Base-by-base conservation (phyloP, 768 basidiomycete genomes). In the Asterophora parasitica region DNA sequence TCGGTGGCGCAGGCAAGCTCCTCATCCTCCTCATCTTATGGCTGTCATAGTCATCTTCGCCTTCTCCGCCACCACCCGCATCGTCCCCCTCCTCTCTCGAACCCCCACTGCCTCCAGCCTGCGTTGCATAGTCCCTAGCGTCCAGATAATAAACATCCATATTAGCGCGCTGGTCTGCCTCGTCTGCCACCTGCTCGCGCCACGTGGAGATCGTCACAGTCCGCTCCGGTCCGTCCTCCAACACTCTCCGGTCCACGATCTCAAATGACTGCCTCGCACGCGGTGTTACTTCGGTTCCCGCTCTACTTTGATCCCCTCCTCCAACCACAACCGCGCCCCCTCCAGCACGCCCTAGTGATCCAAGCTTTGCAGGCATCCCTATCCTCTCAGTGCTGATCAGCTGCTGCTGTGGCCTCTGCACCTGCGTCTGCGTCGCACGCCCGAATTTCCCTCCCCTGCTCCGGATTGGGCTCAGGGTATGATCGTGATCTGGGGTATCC, bases 161-260 rank as follows among this genome's bases (percentile, higher is more conserved):
- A 40, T 71, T 72, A 5, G 67, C 67, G 28, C 65, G 61, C 27
- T 60, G 54, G 35, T 60, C 63, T 8, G 64, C 60, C 44, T 73
- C 69, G 44, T 67, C 61, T 4, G 74, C 72, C 0, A 78, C 75
- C 36, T 76, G 73, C 55, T 81, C 76, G 28, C 79, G 65, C 81
- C 81, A 83, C 7, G 70, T 71, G 17, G 69, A 73, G 45, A 83
- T 74, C 39, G 76, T 78, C 4, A 78, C 76, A 7, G 76, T 78
- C 46, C 66, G 67, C 46, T 77, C 76, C 1, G 74, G 71, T n/a
- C 69, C 73, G 20, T 74, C 71, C 53, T 77, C 76, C 23, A 78
- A 49, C 19, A 78, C 67, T 33, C 62, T 63, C 30, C 65, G 60
- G 30, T 66, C 62, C 16, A 75, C 62, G 16, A 77, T 66, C 58